These are phyloP conservation scores for Coelastrella sp. DNA, from an alignment of 139 green algal genomes.

Conservation along the genomic window DNA sequence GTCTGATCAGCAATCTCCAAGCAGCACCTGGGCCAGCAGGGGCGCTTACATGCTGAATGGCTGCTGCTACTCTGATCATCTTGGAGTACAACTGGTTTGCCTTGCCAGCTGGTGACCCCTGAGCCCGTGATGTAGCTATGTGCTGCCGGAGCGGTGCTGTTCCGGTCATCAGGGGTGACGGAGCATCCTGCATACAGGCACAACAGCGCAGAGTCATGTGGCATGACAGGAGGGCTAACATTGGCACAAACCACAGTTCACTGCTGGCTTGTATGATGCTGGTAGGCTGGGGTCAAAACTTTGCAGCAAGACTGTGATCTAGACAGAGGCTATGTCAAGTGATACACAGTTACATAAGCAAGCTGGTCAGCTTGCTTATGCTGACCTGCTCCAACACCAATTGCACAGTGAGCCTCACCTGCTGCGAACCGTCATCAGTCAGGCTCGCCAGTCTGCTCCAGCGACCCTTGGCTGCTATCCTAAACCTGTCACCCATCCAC, in stretches of 20 bases:
- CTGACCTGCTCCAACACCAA: too few species aligned
- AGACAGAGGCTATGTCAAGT: neutral
- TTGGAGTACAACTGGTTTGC: slow-evolving; percentile 10
- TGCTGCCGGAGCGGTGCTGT: slow-evolving; percentile 27
- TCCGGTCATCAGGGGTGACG: slow-evolving; percentile 32
- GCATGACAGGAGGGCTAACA: too few species aligned
- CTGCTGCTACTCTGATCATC: slow-evolving; percentile 27
- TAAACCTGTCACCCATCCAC: slow-evolving; percentile 58
- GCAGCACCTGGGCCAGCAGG: too few species aligned
- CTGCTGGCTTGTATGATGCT: too few species aligned
- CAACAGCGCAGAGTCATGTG: too few species aligned
- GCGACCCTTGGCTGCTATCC: slow-evolving; percentile 57
- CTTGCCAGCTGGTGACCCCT: slow-evolving; percentile 27
- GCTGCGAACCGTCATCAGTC: slow-evolving; percentile 44
- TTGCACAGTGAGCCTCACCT: neutral
- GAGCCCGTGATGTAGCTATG: neutral
- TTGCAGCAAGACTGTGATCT: too few species aligned
- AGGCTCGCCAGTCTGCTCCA: slow-evolving; percentile 55
- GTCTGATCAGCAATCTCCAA: too few species aligned
- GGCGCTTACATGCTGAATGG: slow-evolving; percentile 46
- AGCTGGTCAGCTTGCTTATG: too few species aligned
- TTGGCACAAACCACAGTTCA: too few species aligned
- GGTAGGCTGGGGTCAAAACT: too few species aligned
- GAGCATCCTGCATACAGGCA: neutral
- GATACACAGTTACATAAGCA: neutral